Evolutionary conservation across 768 basidiomycete species (phyloP), one percentile per base, ranked within the genome.

Genomic region (Termitomyces titanicus): DNA sequence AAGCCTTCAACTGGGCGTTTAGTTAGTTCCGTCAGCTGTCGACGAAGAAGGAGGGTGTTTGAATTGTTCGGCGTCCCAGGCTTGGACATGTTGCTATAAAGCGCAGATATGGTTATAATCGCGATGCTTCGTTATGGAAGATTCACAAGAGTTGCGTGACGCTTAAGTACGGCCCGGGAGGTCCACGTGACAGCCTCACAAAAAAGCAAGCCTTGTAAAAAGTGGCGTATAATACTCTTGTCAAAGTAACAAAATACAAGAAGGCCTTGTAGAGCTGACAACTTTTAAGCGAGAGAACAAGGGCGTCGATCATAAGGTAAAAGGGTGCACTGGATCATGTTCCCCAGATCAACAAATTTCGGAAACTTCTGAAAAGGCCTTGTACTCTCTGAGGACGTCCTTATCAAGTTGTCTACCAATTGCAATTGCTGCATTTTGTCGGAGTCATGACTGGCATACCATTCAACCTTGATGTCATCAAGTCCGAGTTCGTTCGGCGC

Each of bases 1-100:
- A 99, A 98, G 7, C 96, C 96, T 66, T 97, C 92, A 5, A 98
- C 93, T 2, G 96, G 96, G 47, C 78, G 84, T 73, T 98, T 98
- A 31, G 87, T 92, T 59, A 99, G 83, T 66, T 97, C 96, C 11
- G 76, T 68, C 34, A 93, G 80, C 71, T 93, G 90, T 33, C 91
- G 80, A 38, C 88, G 83, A 20, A 93, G 84, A 37, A 92, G 80
- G 15, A 92, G 79, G 20, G 78, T 79, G 61, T 82, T 82, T 22
- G 76, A 78, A 17, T 27, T 48, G 47, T 12, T 49, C n/a, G 47
- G 25, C 15, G 47, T 46, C 45, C 45, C 47, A 37, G 77, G 66
- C 63, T 76, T 81, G 38, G 80, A 79, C 80, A 80, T 80, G 53
- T 46, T 57, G n/a, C n/a, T n/a, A n/a, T n/a, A n/a, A 34, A 38